Evolutionary conservation across 2,329 filamentous ascomycete species (phyloP).

Genomic region (Penicillium sp.): DNA sequence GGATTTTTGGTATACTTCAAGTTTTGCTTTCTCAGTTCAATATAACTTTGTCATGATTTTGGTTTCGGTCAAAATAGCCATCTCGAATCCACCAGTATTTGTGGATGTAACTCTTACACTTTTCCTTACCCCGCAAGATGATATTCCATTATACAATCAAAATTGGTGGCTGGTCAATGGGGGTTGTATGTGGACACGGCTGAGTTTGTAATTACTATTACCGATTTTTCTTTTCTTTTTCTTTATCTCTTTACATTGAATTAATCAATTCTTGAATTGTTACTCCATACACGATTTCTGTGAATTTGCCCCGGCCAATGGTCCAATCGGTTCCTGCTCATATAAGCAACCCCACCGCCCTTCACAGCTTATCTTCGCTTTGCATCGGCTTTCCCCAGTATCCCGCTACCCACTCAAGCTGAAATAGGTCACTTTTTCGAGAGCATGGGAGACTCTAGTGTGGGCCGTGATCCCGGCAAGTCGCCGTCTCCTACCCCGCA

Average conservation of each 20-base stretch:
- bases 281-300: not conserved
- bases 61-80: too few species aligned
- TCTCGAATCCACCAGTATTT: not conserved
- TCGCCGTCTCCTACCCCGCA: slow-evolving; percentile 37
- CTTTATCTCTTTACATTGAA: not conserved
- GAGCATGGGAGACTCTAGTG: slow-evolving; percentile 23
- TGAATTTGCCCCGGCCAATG: not conserved
- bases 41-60: too few species aligned
- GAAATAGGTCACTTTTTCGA: slow-evolving; percentile 7
- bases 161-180: slow-evolving; percentile 14
- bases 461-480: slow-evolving; percentile 21
- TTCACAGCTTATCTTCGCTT: slow-evolving; percentile 38
- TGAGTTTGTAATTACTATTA: not conserved
- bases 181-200: not conserved
- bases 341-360: slow-evolving; percentile 33
- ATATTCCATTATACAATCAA: slow-evolving; percentile 24
- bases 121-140: slow-evolving; percentile 31
- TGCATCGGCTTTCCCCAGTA: slow-evolving; percentile 38
- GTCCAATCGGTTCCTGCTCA: slow-evolving; percentile 19
- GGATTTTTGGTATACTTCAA: too few species aligned
- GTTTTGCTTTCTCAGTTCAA: too few species aligned
- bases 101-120: not conserved
- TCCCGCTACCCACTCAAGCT: slow-evolving; percentile 18
- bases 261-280: not conserved
- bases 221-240: not conserved